phyloP scores from a whole-genome alignment of 768 basidiomycete species.

The Mycena rebaudengoi region DNA sequence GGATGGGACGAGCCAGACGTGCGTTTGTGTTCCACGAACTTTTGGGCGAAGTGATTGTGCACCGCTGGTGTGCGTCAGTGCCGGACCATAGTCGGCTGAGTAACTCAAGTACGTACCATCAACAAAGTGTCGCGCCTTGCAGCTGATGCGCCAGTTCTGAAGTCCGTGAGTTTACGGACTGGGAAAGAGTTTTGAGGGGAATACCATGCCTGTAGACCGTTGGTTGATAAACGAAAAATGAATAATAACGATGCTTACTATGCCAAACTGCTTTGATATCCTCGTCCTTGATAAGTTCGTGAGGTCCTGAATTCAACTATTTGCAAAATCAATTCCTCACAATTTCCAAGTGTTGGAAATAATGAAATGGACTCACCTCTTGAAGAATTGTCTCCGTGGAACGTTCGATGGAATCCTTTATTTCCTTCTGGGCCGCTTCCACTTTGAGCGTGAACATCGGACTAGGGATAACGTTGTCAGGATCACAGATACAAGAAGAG shows the following conservation, averaged over 20 bases:
- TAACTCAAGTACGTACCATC: conserved; percentile 16
- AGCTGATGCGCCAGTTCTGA: conserved; percentile 30
- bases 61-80: conserved; percentile 20
- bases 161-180: not conserved
- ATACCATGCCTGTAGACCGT: too few relatives aligned
- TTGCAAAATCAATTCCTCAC: not conserved
- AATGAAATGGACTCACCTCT: conserved; percentile 5
- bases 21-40: conserved; percentile 22
- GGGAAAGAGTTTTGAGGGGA: too few relatives aligned
- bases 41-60: conserved; percentile 25
- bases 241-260: conserved; percentile 5
- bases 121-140: conserved; percentile 28
- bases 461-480: not conserved
- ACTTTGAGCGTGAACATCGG: conserved; percentile 19
- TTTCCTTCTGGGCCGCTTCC: conserved; percentile 27
- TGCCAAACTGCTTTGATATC: conserved; percentile 29
- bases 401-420: conserved; percentile 19
- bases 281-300: conserved; percentile 30
- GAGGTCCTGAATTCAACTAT: conserved; percentile 26
- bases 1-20: conserved; percentile 7
- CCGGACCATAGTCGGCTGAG: not conserved
- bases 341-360: not conserved
- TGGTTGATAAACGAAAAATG: too few relatives aligned
- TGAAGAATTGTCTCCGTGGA: conserved; percentile 23
- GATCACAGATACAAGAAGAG: not conserved